Evolutionary conservation across 768 basidiomycete genomes (phyloP).

Genomic region (Panus rudis): DNA sequence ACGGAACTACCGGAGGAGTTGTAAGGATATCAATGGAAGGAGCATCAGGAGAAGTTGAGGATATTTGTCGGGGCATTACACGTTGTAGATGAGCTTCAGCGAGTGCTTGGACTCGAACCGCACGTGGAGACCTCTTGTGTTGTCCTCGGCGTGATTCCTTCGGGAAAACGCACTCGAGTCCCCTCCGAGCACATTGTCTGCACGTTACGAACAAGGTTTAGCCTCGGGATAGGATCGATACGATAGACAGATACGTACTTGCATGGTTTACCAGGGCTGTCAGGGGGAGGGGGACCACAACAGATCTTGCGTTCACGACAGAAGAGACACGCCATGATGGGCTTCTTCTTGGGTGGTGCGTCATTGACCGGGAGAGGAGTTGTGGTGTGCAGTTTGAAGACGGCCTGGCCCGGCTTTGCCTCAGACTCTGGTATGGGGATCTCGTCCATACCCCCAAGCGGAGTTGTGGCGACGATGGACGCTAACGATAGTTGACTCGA

Average conservation of each 20-base stretch:
- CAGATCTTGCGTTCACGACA: conserved; percentile 46
- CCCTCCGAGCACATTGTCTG: conserved; percentile 42
- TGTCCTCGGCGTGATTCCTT: conserved; percentile 43
- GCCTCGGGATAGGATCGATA: conserved; percentile 3
- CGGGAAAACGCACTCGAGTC: conserved; percentile 40
- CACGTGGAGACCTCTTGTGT: conserved; percentile 28
- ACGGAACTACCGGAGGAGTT: too few species aligned
- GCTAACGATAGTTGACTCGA: neutral
- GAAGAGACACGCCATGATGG: conserved; percentile 40
- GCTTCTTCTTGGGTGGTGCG: conserved; percentile 30
- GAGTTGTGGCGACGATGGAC: neutral
- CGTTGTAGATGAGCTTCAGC: conserved; percentile 4
- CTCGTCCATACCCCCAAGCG: conserved; percentile 4
- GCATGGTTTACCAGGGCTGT: conserved; percentile 34
- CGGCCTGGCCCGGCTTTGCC: conserved; percentile 13
- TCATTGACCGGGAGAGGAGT: neutral
- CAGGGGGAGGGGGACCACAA: conserved; percentile 36
- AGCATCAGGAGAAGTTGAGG: too few species aligned
- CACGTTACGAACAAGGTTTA: conserved; percentile 5
- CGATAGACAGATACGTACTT: conserved; percentile 29
- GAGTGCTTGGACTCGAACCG: conserved; percentile 14
- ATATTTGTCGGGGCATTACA: too few species aligned
- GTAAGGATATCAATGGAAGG: too few species aligned
- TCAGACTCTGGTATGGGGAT: conserved; percentile 8
- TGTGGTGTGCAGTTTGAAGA: conserved; percentile 16